Evolutionary conservation across 2,329 filamentous ascomycete genomes (phyloP), one percentile per base, ranked within the genome.

Genomic region (Chaetomiaceae sp.): DNA sequence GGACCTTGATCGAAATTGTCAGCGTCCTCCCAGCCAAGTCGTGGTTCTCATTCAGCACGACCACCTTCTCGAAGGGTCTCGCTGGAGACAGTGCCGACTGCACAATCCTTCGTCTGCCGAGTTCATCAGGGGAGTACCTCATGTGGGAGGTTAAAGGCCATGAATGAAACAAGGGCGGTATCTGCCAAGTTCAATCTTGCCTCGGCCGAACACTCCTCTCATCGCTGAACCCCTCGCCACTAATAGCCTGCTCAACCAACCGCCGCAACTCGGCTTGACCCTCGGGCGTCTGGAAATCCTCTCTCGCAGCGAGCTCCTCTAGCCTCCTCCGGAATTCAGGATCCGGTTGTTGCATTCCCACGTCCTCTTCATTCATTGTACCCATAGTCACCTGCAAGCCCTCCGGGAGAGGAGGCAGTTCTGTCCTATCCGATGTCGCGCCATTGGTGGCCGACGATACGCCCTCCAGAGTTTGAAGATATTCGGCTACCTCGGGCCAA

Each of bases 271-370:
- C 84, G 20, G 79, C 80, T 70, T 99, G 94, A 4, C 87, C 89
- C 55, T 86, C 82, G 49, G 89, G 84, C 5, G 84, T 86, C 62
- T 92, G 77, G 64, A 96, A 95, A 65, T 97, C 90, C 21, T 87
- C 84, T 36, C 90, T 79, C 32, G 85, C 79, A 2, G 94, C 91
- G 55, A 99, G 73, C 69, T 96, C 87, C 64, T 97, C 90, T 65
- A 99, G 97, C 48, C 89, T 80, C 60, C 86, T 78, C 65, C 86
- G 83, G 61, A 99, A 89, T 61, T 91, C 90, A 1, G 89, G 84
- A 66, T 97, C 90, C 8, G 86, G 81, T 53, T 85, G 82, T 34
- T 76, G 77, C 1, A 75, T 77, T 6, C 81, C 80, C 11, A 81
- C 82, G 40, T 81, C 75, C 0, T 69, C 75, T 61, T 86, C 79